Evolutionary conservation across 2,329 filamentous ascomycete genomes (phyloP), one percentile per base, ranked within the genome.

Genomic region (Monilinia aucupariae): DNA sequence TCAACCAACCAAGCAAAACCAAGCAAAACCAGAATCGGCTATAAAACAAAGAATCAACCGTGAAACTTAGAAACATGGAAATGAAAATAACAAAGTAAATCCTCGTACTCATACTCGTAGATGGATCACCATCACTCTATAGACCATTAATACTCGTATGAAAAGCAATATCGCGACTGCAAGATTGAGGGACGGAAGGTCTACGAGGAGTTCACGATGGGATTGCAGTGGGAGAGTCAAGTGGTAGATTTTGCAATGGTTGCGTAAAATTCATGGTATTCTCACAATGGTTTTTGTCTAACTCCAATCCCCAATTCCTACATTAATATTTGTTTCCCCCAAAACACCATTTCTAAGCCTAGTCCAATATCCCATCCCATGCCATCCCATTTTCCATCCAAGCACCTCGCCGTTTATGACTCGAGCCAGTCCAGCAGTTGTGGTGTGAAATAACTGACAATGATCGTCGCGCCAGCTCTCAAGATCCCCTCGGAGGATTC

Each of bases 401-500:
- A 32, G n/a, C 8, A 34, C 12, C 43, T 6, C 6, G 20, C 10
- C 6, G 20, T 48, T 59, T 76, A 84, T 65, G 79, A 80, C 65
- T 83, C 81, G 64, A 88, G 76, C 85, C 85, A 88, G 74, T 88
- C 85, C 32, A 89, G 77, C 73, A 89, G 87, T 68, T 88, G 90
- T 0, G 94, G 94, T 0, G 90, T 92, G 72, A 97, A 97, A 77
- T 99, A 99, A 76, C 85, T 94, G 71, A 97, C 84, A 50, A 99
- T 84, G 72, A 99, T 97, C 0, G 88, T 93, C 8, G 94, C 94
- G 50, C 94, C 94, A 10, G 94, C 94, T 69, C 94, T 84, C 65
- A 99, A 78, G 67, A 99, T 97, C 30, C 92, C 91, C 76, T 97
- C 91, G 0, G 91, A 96, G 64, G 90, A 89, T 79, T 99, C 94